Base-by-base conservation (phyloP, 805 yeast species). In the Starmerella powellii region DNA sequence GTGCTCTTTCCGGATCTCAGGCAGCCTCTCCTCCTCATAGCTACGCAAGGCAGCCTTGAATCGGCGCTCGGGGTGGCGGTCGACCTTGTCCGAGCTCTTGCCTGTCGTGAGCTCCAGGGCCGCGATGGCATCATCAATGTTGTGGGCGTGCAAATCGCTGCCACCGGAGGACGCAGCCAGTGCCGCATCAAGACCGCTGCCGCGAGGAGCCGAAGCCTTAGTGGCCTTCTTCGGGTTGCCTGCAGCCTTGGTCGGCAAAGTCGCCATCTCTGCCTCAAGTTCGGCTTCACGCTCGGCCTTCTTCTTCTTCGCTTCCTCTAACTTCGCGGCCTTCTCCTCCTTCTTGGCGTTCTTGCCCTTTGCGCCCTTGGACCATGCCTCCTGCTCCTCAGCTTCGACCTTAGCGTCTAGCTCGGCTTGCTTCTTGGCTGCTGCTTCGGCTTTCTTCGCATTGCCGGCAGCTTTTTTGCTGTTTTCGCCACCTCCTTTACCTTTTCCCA, bases 1-100 rank as follows among this genome's bases (percentile, higher is more conserved):
- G 53, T 77, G 67, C 60, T 83, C 94, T 58, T 75, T 69, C 61
- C 78, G 76, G 42, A 79, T 44, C 55, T 79, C 84, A 4, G 91
- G 88, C 32, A 80, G 57, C 54, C 88, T 70, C 42, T 68, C 64
- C 48, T 77, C 88, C 54, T 82, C 84, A 55, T 63, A 83, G 1
- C 82, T 84, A 11, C 74, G 68, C 43, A 67, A 67, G 0, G 94
- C 94, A 20, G 88, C 84, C 65, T 82, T 83, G 62, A 78, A 80
- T 57, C 94, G 73, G 63, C 93, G 74, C 65, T 83, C 94, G 8
- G 94, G 94, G 53, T 83, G 94, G 60, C 85, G 76, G 46, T 83
- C 94, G 40, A 83, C 67, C 46, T 54, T 56, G 31, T 50, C 56
- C 15, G 47, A 8, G 47, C 63, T 63, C 32, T 65, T 61, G 26